Base-by-base conservation (phyloP, 495 filamentous ascomycete species). In the Xylaria bambusicola region DNA sequence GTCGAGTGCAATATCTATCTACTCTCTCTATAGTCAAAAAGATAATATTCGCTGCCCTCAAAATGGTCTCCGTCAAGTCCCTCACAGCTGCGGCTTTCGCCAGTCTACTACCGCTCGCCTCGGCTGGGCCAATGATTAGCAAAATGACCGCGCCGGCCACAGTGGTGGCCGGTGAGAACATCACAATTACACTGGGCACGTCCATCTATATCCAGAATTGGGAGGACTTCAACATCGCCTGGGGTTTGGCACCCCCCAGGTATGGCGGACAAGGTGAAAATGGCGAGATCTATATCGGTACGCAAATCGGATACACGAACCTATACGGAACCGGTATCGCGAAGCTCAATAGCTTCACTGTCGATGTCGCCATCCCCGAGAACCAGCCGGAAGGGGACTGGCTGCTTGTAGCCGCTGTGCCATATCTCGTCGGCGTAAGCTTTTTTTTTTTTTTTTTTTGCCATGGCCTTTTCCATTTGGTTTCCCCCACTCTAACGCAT, bases 331-430 rank as follows among this genome's bases (percentile, higher is more conserved):
- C 67, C 18, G 36, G 63, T 60, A 61, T 62, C 60, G 41, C 21
- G 46, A 42, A 63, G 24, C 66, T 63, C 64, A 62, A 62, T 55
- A 42, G 52, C 23, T 70, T 65, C 67, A 62, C 53, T 41, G 24
- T 82, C 68, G 58, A 75, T 41, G 70, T 83, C 51, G 61, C 62
- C 24, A 78, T 83, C 65, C 80, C 81, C 31, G 52, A 66, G 6
- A 62, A 69, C 67, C 62, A 80, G 45, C 26, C 69, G 8, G 24
- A 77, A 4, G 81, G 81, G 44, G 72, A 82, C 61, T 84, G 81
- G 65, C 67, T 81, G 10, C 70, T 84, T 18, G 71, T 78, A 35
- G 81, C 75, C 23, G 81, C 64, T 6, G 58, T 70, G 47, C 67
- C 67, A 15, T 70, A 58, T 13, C 67, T 70, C 38, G 67, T 70